These are phyloP conservation scores for Ceratocystis diversiconidia DNA, from an alignment of 2,329 filamentous ascomycete species.

Conservation along the genomic window DNA sequence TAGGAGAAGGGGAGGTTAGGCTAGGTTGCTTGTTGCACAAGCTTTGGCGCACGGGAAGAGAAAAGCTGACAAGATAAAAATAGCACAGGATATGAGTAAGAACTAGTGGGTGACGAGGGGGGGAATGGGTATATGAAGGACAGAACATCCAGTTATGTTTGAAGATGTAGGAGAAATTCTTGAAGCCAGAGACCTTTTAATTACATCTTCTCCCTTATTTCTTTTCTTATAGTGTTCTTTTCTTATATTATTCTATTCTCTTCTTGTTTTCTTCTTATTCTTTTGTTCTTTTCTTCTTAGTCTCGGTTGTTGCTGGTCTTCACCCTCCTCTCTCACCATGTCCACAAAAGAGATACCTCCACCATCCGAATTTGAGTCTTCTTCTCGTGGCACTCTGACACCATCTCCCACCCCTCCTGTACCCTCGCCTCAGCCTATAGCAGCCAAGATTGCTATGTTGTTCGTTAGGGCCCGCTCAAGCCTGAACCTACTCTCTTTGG, in stretches of 20 bases:
- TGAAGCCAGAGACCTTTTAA: slow-evolving; percentile 1
- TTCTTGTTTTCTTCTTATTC: slow-evolving; percentile 7
- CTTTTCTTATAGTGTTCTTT: not conserved
- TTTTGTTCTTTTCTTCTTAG: not conserved
- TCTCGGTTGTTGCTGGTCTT: slow-evolving; percentile 7
- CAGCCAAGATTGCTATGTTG: slow-evolving; percentile 27
- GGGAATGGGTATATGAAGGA: not conserved
- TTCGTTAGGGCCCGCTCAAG: slow-evolving; percentile 34
- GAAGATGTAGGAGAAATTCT: not conserved
- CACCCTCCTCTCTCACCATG: slow-evolving; percentile 10
- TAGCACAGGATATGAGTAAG: not conserved
- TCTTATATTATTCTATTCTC: not conserved
- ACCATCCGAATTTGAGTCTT: slow-evolving; percentile 36
- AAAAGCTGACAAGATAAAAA: slow-evolving; percentile 2
- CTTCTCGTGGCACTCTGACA: slow-evolving; percentile 27
- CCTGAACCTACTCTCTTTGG: slow-evolving; percentile 36
- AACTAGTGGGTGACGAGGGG: not conserved
- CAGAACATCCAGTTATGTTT: not conserved
- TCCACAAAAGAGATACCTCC: slow-evolving; percentile 28
- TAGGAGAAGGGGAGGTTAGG: not conserved
- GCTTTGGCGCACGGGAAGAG: not conserved
- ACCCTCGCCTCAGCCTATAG: slow-evolving; percentile 25
- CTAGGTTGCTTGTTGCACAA: not conserved
- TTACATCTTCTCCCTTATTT: not conserved
- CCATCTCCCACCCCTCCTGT: slow-evolving; percentile 14